These are phyloP conservation scores for Amesomyces nigricolor DNA, from an alignment of 2,329 filamentous ascomycete genomes.

Conservation along the genomic window DNA sequence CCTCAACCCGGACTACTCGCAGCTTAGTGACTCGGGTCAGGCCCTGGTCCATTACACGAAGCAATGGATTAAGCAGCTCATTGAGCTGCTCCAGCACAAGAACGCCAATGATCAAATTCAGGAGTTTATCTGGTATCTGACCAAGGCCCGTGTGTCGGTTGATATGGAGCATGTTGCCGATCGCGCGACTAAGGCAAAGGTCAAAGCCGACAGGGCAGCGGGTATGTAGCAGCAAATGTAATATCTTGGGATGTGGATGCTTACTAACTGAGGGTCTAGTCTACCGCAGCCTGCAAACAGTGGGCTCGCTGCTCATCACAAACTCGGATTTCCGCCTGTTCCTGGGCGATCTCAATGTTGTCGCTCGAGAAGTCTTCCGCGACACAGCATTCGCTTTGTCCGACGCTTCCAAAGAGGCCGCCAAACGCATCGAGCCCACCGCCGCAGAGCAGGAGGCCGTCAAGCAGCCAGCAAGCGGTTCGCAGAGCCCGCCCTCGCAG, in stretches of 20 bases:
- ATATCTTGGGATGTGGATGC: no score
- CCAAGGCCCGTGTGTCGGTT: slow-evolving; percentile 65
- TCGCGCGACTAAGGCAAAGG: slow-evolving; percentile 56
- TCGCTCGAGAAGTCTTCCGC: slow-evolving; percentile 78
- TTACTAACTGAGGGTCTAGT: slow-evolving; percentile 42
- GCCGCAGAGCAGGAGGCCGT: slow-evolving; percentile 51
- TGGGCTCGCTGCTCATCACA: slow-evolving; percentile 77
- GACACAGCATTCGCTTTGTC: slow-evolving; percentile 80
- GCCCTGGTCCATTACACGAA: slow-evolving; percentile 66
- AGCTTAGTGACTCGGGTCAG: slow-evolving; percentile 72
- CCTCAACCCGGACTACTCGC: slow-evolving; percentile 67
- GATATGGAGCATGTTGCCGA: slow-evolving; percentile 59
- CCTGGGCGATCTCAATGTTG: slow-evolving; percentile 69
- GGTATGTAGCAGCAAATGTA: slow-evolving; percentile 41
- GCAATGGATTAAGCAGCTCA: slow-evolving; percentile 71
- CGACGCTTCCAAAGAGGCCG: slow-evolving; percentile 67
- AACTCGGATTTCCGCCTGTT: slow-evolving; percentile 89
- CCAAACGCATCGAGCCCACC: slow-evolving; percentile 66
- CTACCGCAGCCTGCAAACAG: slow-evolving; percentile 75
- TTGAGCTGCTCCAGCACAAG: slow-evolving; percentile 76
- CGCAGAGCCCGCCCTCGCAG: slow-evolving; percentile 45
- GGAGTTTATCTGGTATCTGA: slow-evolving; percentile 81
- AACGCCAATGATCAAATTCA: slow-evolving; percentile 82
- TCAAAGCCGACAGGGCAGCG: slow-evolving; percentile 65
- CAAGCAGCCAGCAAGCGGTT: slow-evolving; percentile 46